Evolutionary conservation across 441 rosid genomes (phyloP), one percentile per base, ranked within the genome.

Genomic region (Erysimum cheiri): DNA sequence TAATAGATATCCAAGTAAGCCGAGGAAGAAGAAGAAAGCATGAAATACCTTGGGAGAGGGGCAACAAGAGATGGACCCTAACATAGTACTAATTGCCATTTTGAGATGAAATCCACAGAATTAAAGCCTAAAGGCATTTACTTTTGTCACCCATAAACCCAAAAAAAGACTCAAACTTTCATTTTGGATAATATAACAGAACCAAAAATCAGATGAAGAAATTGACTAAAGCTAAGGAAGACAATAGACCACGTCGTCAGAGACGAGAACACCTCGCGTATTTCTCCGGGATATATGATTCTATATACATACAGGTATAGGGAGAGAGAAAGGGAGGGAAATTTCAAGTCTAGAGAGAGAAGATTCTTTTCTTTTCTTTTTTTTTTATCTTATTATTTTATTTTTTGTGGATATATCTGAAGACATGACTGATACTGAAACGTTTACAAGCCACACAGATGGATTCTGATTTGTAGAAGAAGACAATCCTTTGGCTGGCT

Each of bases 31-130:
- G 53, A 71, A 43, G 37, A 28, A 67, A 53, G 64, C 3, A 46
- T 67, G 15, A 12, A 29, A 63, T 76, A 90, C 93, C 89, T 80
- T 85, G 69, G 90, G 82, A 63, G 72, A 37, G 50, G 80, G 82
- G 67, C 81, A 77, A 73, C 78, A 80, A 69, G 82, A 62, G 66
- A 86, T 22, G 32, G 89, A 80, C 69, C 88, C 91, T 87, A 86
- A 56, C 87, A 87, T 82, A 64, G 64, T 70, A 70, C 79, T 76
- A 36, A 70, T 70, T 35, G 79, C 24, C 79, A 76, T 76, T 52
- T 43, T 40, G 59, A 59, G 75, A 64, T 28, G 67, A 72, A 70
- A 70, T 15, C 52, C 33, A 59, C 50, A 64, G 33, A 59, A 59
- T 0, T 44, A 64, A 70, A 41, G 76, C 72, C 72, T 70, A 70